Conservation (phyloP, 805 yeast genomes). For the Kockiozyma suomiensis region DNA sequence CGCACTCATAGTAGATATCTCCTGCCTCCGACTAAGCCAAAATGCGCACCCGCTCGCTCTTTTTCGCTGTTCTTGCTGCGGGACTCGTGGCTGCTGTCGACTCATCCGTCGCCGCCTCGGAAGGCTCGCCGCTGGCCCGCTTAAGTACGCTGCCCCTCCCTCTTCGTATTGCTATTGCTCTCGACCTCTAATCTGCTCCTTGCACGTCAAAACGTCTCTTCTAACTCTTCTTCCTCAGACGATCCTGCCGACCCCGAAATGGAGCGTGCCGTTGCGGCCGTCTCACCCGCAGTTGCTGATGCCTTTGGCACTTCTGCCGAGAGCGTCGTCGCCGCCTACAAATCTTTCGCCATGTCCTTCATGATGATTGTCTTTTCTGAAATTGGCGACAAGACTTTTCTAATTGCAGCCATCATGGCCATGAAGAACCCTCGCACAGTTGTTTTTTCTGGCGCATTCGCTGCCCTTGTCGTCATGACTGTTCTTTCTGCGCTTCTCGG, state of each 20-base stretch:
- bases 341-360: conserved; percentile 67
- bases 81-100: conserved; percentile 11
- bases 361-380: conserved; percentile 95
- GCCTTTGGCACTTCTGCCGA: conserved; percentile 25
- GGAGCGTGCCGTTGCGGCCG: conserved; percentile 26
- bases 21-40: no score
- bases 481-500: conserved; percentile 88
- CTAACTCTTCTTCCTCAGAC: not conserved
- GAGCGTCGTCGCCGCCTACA: conserved; percentile 13
- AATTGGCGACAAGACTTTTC: conserved; percentile 95
- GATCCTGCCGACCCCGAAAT: conserved; percentile 13
- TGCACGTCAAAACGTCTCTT: not conserved
- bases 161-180: not conserved
- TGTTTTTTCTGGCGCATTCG: conserved; percentile 86
- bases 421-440: conserved; percentile 84
- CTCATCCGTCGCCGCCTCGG: conserved; percentile 15
- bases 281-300: conserved; percentile 26
- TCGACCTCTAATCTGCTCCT: not conserved
- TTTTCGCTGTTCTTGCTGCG: not conserved
- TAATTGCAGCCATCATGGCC: conserved; percentile 97
- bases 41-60: not conserved
- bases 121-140: conserved; percentile 28
- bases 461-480: conserved; percentile 88
- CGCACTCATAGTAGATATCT: not conserved
- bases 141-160: conserved; percentile 3